Base-by-base conservation (phyloP, 129 eudicot genomes). In the Helianthus tuberosus region DNA sequence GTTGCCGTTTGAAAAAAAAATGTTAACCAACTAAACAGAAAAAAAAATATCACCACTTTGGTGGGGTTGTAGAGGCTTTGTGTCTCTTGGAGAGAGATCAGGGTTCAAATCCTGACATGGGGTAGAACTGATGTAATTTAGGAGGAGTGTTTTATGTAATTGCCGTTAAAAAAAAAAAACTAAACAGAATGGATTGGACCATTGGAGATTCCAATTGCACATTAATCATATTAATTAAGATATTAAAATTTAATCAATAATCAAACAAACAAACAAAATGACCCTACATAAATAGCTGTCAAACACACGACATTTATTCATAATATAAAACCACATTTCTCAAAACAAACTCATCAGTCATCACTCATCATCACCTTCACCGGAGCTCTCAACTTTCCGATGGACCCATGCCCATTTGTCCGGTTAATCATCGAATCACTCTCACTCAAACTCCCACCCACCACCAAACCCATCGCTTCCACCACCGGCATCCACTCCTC, bases 361-460 rank as follows among this genome's bases (percentile, higher is more conserved):
- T n/a, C n/a, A n/a, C n/a, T n/a, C n/a, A n/a, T n/a, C n/a, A n/a
- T 3, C 47, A 14, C 8, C 14, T 17, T 36, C 62, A 20, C 50
- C 69, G 13, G 32, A 59, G n/a, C 46, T 11, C 58, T 35, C 5
- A 27, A 58, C 1, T 10, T 6, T 20, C 75, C 43, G 66, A 94
- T 94, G 98, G 98, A 94, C 88, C 98, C 98, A 49, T 94, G 98
- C 67, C 98, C 98, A 44, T 94, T 94, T 29, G 97, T 91, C 16
- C 95, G 98, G 0, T 57, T 94, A 36, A 86, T 87, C 36, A 58
- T 94, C 3, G 97, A 90, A 72, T 88, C 93, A n/a, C 44, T 93
- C 15, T 85, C 98, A 20, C 78, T 93, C 17, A 91, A 90, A 46
- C 81, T 90, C 8, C 97, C 96, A 5, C 39, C 75, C 44, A 75